Evolutionary conservation across 768 basidiomycete species (phyloP), one percentile per base, ranked within the genome.

Genomic region (Boletales sp.): DNA sequence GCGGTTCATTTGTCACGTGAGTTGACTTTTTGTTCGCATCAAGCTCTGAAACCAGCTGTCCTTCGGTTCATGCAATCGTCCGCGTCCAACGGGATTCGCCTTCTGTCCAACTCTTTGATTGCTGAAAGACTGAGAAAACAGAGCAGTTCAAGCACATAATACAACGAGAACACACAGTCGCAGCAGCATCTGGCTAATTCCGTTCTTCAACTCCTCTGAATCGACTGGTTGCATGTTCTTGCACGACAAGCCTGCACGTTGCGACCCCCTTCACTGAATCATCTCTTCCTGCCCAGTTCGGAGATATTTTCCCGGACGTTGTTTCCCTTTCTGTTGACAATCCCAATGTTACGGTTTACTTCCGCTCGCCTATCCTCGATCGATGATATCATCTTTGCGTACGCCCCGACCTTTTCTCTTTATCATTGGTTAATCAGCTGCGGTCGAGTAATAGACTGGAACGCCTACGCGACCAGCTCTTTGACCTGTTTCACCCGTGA

Each of bases 1-100:
- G 60, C 64, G 65, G 65, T 67, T 67, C 65, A 41, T 43, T 65
- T 60, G 55, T 67, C 65, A 67, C 65, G 65, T 69, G 65, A 25
- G 53, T 66, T 66, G 61, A 66, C 38, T 67, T 66, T 48, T 34
- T 34, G 11, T 34, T 21, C 21, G 21, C 2, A 21, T 21, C 21
- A 21, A 21, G 21, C 21, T 2, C 21, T 21, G 21, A 21, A 21
- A 21, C 21, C 4, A 4, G 21, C 21, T 21, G 21, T 21, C 2
- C 21, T 21, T 21, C 21, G 21, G n/a, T n/a, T n/a, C n/a, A n/a
- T n/a, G 21, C 21, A 21, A 21, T 21, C 21, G 21, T 21, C 21
- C 21, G 21, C 21, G 21, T 21, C 21, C 21, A 21, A 21, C 21
- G 21, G 21, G 21, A 21, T 4, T 21, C 21, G 21, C 35, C 14